Percentiles rank a stretch among this genome's conserved stretches.
Conservation (phyloP, 2,329 filamentous ascomycete genomes). For the Cladophialophora bantiana region DNA sequence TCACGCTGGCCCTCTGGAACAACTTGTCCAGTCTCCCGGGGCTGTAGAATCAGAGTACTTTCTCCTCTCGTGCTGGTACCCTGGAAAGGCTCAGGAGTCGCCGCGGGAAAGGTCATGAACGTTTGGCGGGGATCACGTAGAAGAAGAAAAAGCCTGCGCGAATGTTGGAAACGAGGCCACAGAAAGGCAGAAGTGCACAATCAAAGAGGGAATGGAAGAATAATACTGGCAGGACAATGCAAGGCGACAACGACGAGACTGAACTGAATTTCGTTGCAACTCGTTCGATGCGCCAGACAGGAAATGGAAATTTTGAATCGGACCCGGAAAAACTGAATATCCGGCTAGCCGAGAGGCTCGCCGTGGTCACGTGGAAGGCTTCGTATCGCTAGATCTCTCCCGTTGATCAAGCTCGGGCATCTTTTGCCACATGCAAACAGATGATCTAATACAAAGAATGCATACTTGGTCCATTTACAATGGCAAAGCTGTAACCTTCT, state of each 20-base stretch:
- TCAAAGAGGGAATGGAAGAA: constrained; percentile 15
- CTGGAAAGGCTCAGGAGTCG: constrained; percentile 38
- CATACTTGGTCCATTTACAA: not conserved
- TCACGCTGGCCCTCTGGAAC: constrained; percentile 41
- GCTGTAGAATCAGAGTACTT: constrained; percentile 37
- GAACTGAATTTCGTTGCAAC: not conserved
- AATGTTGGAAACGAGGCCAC: constrained; percentile 3
- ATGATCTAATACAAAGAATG: not conserved
- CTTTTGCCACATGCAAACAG: no score
- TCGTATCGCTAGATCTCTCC: not conserved
- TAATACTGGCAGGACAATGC: not conserved
- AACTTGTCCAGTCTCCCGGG: constrained; percentile 50
- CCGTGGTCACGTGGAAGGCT: not conserved
- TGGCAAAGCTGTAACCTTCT: not conserved
- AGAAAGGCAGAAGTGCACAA: constrained; percentile 9
- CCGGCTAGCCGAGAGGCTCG: not conserved
- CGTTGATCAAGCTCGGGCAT: not conserved
- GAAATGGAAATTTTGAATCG: constrained; percentile 18
- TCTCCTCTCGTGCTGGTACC: constrained; percentile 36
- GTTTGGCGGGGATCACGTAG: constrained; percentile 3
- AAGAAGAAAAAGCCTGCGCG: not conserved
- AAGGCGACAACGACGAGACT: constrained; percentile 1
- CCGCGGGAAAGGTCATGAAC: constrained; percentile 40
- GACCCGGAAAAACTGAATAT: constrained; percentile 5
- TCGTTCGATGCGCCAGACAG: not conserved